phyloP scores from a whole-genome alignment of 108 stramenopile genomes.

The Fistulifera pelliculosa region DNA sequence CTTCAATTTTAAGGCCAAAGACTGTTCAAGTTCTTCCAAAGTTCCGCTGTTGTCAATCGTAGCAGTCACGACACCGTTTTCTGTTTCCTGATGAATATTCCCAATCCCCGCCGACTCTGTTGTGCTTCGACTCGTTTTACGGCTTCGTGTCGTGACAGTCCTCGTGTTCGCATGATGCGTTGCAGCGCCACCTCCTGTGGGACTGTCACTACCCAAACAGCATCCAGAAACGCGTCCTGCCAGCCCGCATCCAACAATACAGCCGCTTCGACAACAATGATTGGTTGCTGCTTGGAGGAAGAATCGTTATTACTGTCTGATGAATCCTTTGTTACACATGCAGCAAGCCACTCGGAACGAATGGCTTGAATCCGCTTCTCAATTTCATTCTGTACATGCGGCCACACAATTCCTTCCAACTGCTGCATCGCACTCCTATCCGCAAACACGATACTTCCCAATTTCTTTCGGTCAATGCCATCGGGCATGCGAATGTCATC shows the following conservation, averaged over 20 bases:
- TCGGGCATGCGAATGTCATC: constrained; percentile 25
- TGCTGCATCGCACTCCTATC: constrained; percentile 48
- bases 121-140: constrained; percentile 56
- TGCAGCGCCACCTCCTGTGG: constrained; percentile 34
- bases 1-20: constrained; percentile 2
- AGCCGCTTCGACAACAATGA: constrained; percentile 70
- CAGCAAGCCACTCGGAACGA: too few species aligned
- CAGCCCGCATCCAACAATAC: constrained; percentile 70
- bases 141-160: constrained; percentile 50
- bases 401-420: constrained; percentile 77
- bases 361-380: constrained; percentile 36
- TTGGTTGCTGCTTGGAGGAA: constrained; percentile 7
- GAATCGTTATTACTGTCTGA: too few species aligned
- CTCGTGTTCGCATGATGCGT: constrained; percentile 49
- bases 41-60: constrained; percentile 60
- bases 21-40: constrained; percentile 13
- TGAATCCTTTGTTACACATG: too few species aligned
- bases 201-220: constrained; percentile 60
- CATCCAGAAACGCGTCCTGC: constrained; percentile 67
- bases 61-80: constrained; percentile 40
- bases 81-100: constrained; percentile 35
- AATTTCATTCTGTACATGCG: constrained; percentile 50
- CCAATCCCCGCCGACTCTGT: constrained; percentile 51
- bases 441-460: constrained; percentile 71
- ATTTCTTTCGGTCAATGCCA: constrained; percentile 39